Base-by-base conservation (phyloP, 2,329 filamentous ascomycete species). In the Teratosphaeria nubilosa region DNA sequence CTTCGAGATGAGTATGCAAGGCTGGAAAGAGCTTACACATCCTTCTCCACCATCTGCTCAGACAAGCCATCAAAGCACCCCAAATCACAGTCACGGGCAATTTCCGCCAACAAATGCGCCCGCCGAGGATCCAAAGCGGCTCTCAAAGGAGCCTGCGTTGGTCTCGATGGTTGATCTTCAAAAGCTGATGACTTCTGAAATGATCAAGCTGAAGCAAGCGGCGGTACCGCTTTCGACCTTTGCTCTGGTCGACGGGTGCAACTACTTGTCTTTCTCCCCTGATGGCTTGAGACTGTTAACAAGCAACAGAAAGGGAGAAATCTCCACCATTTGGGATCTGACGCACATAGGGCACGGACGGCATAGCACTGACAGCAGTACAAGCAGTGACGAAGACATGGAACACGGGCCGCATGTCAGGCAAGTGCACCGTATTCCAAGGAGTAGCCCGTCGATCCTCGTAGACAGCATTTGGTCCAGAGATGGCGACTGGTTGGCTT, bases 391-490 rank as follows among this genome's bases (percentile, higher is more conserved):
- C 48, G 60, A 64, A 24, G 63, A 60, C 34, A 37, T 56, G 7
- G 52, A 65, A 63, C 55, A 62, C 24, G 75, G 75, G 6, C 75
- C 75, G 3, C 72, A 76, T 59, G 88, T 96, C 32, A 86, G 91
- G 53, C 90, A 96, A 70, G 80, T 96, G 60, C 90, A 91, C 7
- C 85, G 91, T 60, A 96, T 95, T 69, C 89, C 90, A 22, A 86
- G 94, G 48, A 87, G 96, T 82, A 97, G 92, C 1, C 87, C 92
- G 54, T 90, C 94, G 2, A 88, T 89, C 56, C 90, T 97, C 57
- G 83, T 96, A 24, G 92, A 96, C 68, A 88, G 96, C 50, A 84
- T 86, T 2, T 99, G 94, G 94, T 87, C 83, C 57, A 89, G 89
- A 3, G 86, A 86, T 58, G 90, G 89, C 24, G 89, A 95, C 69